Evolutionary conservation across 129 eudicot genomes (phyloP).

Genomic region (Silybum marianum): DNA sequence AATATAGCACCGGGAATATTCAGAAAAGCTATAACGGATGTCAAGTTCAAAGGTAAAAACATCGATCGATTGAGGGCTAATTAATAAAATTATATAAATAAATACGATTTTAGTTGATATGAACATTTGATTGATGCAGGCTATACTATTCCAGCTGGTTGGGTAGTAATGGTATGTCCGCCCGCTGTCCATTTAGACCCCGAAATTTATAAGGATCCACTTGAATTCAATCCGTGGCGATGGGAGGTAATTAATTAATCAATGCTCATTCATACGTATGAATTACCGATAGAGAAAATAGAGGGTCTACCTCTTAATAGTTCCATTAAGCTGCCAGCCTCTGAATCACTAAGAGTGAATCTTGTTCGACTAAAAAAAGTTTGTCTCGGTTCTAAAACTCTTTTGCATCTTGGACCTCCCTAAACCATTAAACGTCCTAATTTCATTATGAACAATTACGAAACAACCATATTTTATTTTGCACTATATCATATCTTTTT

Average conservation of each 20-base stretch:
- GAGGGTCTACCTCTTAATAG: no score
- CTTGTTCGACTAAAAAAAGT: no score
- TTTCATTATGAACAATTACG: no score
- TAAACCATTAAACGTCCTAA: no score
- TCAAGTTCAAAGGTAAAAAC: constrained; percentile 59
- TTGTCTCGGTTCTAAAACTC: no score
- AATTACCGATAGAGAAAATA: no score
- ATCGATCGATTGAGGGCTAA: background rate
- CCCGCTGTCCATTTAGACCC: constrained; percentile 84
- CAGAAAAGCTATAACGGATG: constrained; percentile 68
- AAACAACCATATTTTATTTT: no score
- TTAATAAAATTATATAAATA: background rate
- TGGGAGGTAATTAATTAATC: constrained; percentile 59
- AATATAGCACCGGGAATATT: constrained; percentile 83
- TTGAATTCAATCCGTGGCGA: constrained; percentile 76
- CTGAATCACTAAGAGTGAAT: no score
- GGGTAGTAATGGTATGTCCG: constrained; percentile 86
- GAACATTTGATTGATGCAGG: constrained; percentile 36
- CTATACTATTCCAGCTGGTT: constrained; percentile 83
- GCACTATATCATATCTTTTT: no score
- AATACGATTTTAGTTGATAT: background rate
- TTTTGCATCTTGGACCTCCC: no score
- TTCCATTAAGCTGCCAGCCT: no score
- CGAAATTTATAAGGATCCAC: constrained; percentile 59
- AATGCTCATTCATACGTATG: background rate